Evolutionary conservation across 495 filamentous ascomycete species (phyloP), one percentile per base, ranked within the genome.

Genomic region (Penicillium silybi): DNA sequence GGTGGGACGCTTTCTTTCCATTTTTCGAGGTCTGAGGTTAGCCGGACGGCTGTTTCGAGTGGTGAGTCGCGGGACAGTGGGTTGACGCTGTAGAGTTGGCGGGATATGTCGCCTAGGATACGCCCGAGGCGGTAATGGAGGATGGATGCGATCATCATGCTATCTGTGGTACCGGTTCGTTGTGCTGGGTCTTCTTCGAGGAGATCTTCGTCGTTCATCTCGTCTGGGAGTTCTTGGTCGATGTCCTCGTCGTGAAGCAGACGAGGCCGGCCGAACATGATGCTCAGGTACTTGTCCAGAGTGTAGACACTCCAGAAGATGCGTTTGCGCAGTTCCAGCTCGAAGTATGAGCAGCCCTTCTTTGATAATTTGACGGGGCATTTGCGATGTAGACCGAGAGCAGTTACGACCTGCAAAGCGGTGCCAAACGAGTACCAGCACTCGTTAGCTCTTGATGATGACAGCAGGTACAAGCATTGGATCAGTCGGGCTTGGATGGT

Each of bases 291-390:
- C 55, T 76, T 80, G 59, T 84, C 81, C 13, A 84, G 54, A 22
- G 75, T 74, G 54, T 80, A 81, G 2, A 71, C 75, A 32, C 76
- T 74, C 80, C 80, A 84, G 22, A 85, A 81, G 5, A 78, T 75
- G 4, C 81, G 76, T 49, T 80, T 82, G 7, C 71, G 70, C 1
- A 74, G 52, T 29, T 76, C 71, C 42, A 70, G 50, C 46, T 76
- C 71, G 18, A 74, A 47, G 46, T 68, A 71, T 4, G 66, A 62
- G 19, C 53, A 62, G 18, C 63, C 64, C 4, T 60, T 67, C 37
- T 65, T 70, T 7, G 59, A 60, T 1, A 57, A 35, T 39, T 71
- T 74, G 10, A 63, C 59, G 0, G 64, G 58, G 43, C 46, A 62
- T 52, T 62, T 73, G 17, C 74, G 60, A 53, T 77, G 74, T 15